These are phyloP conservation scores for Rhynchosporium secalis DNA, from an alignment of 2,329 filamentous ascomycete species.

Conservation along the genomic window DNA sequence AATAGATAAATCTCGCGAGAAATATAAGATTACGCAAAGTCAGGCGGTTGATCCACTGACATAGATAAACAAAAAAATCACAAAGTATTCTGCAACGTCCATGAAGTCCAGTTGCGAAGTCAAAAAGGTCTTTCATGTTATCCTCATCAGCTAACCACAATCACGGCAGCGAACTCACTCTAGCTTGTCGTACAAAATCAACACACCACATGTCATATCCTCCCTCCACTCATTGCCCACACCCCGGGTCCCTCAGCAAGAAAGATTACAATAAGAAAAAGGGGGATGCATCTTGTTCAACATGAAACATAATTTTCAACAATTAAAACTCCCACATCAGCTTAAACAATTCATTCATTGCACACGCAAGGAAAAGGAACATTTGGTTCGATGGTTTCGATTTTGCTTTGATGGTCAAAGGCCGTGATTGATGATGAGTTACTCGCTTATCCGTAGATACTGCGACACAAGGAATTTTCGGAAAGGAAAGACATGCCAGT, in stretches of 20 bases:
- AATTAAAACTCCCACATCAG: not conserved
- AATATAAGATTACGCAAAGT: no score
- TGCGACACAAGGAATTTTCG: no score
- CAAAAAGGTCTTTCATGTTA: constrained; percentile 2
- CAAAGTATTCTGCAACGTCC: not conserved
- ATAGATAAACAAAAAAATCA: no score
- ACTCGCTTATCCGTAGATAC: constrained; percentile 24
- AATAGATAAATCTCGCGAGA: no score
- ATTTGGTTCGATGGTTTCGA: constrained; percentile 10
- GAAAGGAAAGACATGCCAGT: constrained; percentile 30
- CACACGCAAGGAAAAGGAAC: constrained; percentile 17
- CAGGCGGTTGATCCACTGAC: no score
- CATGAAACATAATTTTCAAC: constrained; percentile 14
- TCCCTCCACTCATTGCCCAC: not conserved
- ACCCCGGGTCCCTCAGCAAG: not conserved
- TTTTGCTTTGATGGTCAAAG: constrained; percentile 8
- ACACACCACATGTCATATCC: not conserved
- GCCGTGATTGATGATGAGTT: constrained; percentile 14
- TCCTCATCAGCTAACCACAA: constrained; percentile 5
- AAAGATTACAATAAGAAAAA: not conserved
- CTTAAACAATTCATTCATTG: constrained; percentile 17
- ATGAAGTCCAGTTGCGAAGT: not conserved
- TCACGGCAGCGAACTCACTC: not conserved
- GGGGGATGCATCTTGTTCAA: constrained; percentile 13
- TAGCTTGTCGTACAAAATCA: constrained; percentile 5